Evolutionary conservation across 2,329 filamentous ascomycete genomes (phyloP), one percentile per base, ranked within the genome.

Genomic region (Arthrocladium fulminans): DNA sequence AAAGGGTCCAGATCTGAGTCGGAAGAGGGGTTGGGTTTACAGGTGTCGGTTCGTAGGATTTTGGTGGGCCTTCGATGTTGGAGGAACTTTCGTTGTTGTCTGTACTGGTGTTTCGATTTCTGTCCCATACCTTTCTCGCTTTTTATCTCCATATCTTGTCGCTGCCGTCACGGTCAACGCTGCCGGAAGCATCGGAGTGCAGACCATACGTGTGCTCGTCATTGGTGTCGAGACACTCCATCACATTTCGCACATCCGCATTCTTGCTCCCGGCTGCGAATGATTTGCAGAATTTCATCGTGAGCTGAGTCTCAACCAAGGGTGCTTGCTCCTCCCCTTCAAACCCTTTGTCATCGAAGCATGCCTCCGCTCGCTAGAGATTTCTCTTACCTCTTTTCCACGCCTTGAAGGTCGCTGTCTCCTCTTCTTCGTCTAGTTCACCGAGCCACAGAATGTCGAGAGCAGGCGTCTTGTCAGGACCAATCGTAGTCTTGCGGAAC

Each of bases 341-440:
- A 1, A 67, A 65, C 35, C 64, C 76, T 46, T 75, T 63, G 46
- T 64, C 64, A 32, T 73, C 69, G 30, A 50, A 57, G 23, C 54
- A 57, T 20, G 52, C 53, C 13, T 50, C 48, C 12, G 54, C 56
- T 13, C 55, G 56, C 61, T 74, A 63, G 61, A 81, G 69, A 19
- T 60, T 55, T 15, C 59, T 52, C 19, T 60, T 57, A 55, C 83
- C 74, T 20, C 82, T 80, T 59, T 80, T 81, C 79, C 81, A 88
- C 2, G 88, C 74, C 3, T 77, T 66, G 2, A 88, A 60, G 3
- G 70, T 72, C 7, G 84, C 57, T 0, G 73, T 77, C 37, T 72
- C 67, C 45, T 81, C 73, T 57, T 84, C 77, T 51, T 86, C 83
- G 0, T 73, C 67, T 0, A 88, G 69, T n/a, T 86, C 78, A 53